Base-by-base conservation (phyloP, 2,329 filamentous ascomycete species). In the Xylaria sp. region DNA sequence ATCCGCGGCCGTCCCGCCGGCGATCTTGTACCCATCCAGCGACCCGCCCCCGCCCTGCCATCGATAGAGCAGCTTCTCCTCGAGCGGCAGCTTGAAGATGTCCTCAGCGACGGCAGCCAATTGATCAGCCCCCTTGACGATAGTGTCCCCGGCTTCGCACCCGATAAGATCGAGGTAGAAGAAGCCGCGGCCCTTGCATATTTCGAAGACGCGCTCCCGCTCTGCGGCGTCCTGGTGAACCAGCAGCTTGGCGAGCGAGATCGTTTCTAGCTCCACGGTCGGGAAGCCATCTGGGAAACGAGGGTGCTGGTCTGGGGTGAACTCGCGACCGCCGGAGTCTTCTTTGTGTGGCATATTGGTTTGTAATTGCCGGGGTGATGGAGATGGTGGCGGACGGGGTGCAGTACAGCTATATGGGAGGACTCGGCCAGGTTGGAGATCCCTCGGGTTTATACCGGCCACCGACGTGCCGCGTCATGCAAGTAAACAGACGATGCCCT, bases 11-110 rank as follows among this genome's bases (percentile, higher is more conserved):
- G 72, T 71, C 19, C 66, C 67, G 17, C 73, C 74, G 1, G 70
- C 70, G 11, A 54, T 47, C 62, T 76, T 76, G 63, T 76, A 76
- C 4, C 74, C 72, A 53, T 74, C 72, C 2, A 76, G 66, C 40
- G 68, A 61, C 21, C 67, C 66, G 7, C 31, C 61, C 3, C 21
- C 13, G 11, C 11, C 37, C n/a, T 52, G 43, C 33, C 8, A 70
- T 62, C 48, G 54, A 57, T 72, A 72, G 31, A 33, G 33, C 48
- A 71, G 53, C 66, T 75, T 75, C 53, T 72, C 70, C 3, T 70
- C 65, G 0, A 72, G 40, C 13, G 73, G 68, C n/a, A 71, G 44
- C 43, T 60, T 56, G 65, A 76, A 75, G 21, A 68, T 58, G 15
- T 64, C 57, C 56, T 71, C 69, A 11, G 69, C 70, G 6, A 69